Percentiles rank a stretch among this genome's conserved stretches.
phyloP scores from a whole-genome alignment of 2,329 filamentous ascomycete species.

The Fusarium algeriense region DNA sequence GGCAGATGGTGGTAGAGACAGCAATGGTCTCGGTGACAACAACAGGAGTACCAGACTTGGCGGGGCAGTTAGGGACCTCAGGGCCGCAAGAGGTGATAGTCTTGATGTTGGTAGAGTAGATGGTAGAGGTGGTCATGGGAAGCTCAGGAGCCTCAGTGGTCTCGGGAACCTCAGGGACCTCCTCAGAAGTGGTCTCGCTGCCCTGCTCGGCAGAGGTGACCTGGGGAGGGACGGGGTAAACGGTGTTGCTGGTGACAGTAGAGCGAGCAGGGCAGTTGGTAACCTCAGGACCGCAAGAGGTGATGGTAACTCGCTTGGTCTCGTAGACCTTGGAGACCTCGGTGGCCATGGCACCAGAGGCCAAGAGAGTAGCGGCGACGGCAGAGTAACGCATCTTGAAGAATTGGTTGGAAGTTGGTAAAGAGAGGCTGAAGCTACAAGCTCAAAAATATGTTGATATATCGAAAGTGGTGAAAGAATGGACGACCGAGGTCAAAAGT shows the following conservation, averaged over 20 bases:
- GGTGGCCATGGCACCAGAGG: constrained; percentile 51
- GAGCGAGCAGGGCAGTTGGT: constrained; percentile 47
- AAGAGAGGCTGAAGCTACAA: constrained; percentile 45
- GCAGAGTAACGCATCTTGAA: constrained; percentile 73
- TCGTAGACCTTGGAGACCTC: constrained; percentile 65
- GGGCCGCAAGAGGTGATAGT: constrained; percentile 73
- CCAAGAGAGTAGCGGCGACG: constrained; percentile 63
- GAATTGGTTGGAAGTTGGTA: constrained; percentile 43
- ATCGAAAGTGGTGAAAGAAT: constrained; percentile 59
- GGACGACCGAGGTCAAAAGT: constrained; percentile 69
- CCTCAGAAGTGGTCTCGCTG: constrained; percentile 51
- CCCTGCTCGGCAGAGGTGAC: constrained; percentile 45
- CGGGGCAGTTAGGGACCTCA: constrained; percentile 72
- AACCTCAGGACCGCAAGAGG: constrained; percentile 62
- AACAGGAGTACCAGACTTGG: constrained; percentile 51
- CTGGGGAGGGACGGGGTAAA: constrained; percentile 32
- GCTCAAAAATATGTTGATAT: constrained; percentile 45
- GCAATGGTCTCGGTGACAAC: constrained; percentile 54
- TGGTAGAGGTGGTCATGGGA: constrained; percentile 63
- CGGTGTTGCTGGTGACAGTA: constrained; percentile 40
- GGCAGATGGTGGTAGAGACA: constrained; percentile 58
- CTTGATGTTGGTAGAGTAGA: constrained; percentile 69
- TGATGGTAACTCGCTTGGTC: constrained; percentile 71
- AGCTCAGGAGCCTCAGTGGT: constrained; percentile 54
- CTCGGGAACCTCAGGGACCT: constrained; percentile 34